Base-by-base conservation (phyloP, 768 basidiomycete species). In the Mycena olivaceomarginata region DNA sequence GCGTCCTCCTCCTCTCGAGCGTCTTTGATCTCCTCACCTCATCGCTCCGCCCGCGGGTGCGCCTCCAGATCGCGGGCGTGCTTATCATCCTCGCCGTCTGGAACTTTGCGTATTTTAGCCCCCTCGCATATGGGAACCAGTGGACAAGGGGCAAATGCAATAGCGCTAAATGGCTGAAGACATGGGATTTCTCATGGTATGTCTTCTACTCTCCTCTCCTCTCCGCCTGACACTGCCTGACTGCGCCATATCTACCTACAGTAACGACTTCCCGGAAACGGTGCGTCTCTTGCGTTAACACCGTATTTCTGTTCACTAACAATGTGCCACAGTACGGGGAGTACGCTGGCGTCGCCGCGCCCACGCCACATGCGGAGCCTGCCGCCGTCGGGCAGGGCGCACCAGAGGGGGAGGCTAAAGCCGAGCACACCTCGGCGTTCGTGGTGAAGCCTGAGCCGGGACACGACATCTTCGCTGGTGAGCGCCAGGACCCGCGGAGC, bases 101-200 rank as follows among this genome's bases (percentile, higher is more conserved):
- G 92, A 93, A 93, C 77, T 99, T 93, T 85, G 85, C 88, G 53
- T 90, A 94, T 82, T 94, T 97, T 82, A 95, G 94, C 79, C 95
- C 98, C 2, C 83, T 99, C 60, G 88, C 91, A 0, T 99, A 99
- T 83, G 98, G 96, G 0, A 91, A 86, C 22, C 89, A 91, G 0
- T 99, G 98, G 98, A 99, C 98, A 45, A 96, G 90, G 86, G 82
- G 81, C 10, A 89, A 96, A 77, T 99, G 98, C 80, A 83, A 90
- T 67, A 90, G 87, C 53, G 93, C 96, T 1, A 94, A 93, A 82
- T 98, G 97, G 96, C 80, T 98, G 53, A 96, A 94, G 87, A 95
- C 94, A 6, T 99, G 98, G 98, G 98, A 99, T 85, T 99, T 99
- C 84, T 91, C 93, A 40, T 99, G 98, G 94, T 93, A 81, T 56